Evolutionary conservation across 805 yeast species (phyloP).

Genomic region (Tetrapisispora nanseiensis): DNA sequence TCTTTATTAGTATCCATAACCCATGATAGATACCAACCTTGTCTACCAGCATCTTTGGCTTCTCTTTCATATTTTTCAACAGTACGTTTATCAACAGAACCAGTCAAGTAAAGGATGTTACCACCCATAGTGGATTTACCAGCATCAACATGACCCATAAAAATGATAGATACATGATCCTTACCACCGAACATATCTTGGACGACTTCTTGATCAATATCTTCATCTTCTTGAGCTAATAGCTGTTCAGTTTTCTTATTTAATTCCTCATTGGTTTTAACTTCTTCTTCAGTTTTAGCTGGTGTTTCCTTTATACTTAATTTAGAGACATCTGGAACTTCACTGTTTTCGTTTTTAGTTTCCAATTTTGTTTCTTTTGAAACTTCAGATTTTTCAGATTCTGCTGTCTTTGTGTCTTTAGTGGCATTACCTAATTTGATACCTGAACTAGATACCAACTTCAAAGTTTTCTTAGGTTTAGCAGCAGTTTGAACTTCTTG

Average conservation of each 20-base stretch:
- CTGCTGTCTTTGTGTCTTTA: conserved; percentile 30
- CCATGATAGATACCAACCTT: conserved; percentile 99
- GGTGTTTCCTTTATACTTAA: conserved; percentile 25
- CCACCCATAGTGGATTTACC: conserved; percentile 99
- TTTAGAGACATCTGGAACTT: conserved; percentile 23
- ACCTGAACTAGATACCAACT: conserved; percentile 55
- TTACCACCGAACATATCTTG: conserved; percentile 94
- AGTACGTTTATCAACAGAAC: conserved; percentile 97
- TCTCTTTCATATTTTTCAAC: conserved; percentile 97
- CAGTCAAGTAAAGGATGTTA: conserved; percentile 83
- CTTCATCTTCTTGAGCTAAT: conserved; percentile 64
- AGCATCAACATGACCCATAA: conserved; percentile 99
- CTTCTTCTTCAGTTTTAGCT: conserved; percentile 34
- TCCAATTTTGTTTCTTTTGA: conserved; percentile 25
- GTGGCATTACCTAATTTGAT: conserved; percentile 51
- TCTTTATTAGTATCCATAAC: conserved; percentile 99
- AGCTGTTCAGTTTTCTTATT: conserved; percentile 40
- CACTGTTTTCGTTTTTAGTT: conserved; percentile 18
- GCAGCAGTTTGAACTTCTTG: conserved; percentile 27
- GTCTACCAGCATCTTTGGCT: conserved; percentile 99
- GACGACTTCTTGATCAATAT: conserved; percentile 77
- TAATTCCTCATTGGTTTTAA: conserved; percentile 13
- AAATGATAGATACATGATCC: conserved; percentile 91
- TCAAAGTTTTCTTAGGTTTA: conserved; percentile 58
- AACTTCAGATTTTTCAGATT: conserved; percentile 21